Percentiles rank a stretch among this genome's conserved stretches.
These are phyloP conservation scores for Fusarium brevicatenulatum DNA, from an alignment of 2,329 filamentous ascomycete genomes.

Conservation along the genomic window DNA sequence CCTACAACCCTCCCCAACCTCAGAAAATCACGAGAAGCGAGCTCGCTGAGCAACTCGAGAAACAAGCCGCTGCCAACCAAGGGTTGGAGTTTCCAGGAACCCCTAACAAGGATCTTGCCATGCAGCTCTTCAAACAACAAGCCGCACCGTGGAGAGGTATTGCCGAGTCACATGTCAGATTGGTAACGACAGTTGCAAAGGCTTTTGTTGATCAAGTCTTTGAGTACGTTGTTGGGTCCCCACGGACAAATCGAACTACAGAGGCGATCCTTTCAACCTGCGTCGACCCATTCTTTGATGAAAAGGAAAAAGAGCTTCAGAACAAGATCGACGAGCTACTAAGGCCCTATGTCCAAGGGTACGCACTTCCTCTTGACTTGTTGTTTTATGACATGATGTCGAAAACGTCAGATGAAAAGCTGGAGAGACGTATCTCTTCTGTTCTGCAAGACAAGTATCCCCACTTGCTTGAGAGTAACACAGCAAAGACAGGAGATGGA, in stretches of 20 bases:
- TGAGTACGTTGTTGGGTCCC: slow-evolving; percentile 44
- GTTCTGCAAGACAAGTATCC: neutral
- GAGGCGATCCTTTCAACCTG: slow-evolving; percentile 39
- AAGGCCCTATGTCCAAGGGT: slow-evolving; percentile 49
- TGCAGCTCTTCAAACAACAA: slow-evolving; percentile 54
- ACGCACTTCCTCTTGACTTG: slow-evolving; percentile 40
- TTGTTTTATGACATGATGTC: slow-evolving; percentile 43
- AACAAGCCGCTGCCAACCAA: slow-evolving; percentile 45
- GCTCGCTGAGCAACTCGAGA: slow-evolving; percentile 32
- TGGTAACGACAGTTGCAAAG: slow-evolving; percentile 45
- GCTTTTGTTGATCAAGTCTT: slow-evolving; percentile 53
- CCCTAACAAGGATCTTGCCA: slow-evolving; percentile 49
- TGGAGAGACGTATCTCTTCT: neutral
- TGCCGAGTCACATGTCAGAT: slow-evolving; percentile 49
- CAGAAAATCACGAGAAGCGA: slow-evolving; percentile 29
- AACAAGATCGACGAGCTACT: slow-evolving; percentile 55
- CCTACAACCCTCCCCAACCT: slow-evolving; percentile 48
- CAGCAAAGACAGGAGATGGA: neutral
- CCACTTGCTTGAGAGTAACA: neutral
- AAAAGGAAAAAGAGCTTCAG: slow-evolving; percentile 39
- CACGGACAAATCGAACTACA: slow-evolving; percentile 26
- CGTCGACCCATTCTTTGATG: slow-evolving; percentile 49
- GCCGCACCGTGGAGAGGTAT: slow-evolving; percentile 53
- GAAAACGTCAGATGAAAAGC: neutral
- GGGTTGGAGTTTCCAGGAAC: slow-evolving; percentile 54